Conservation (phyloP, 345 rosid genomes). For the Kandelia obovata region DNA sequence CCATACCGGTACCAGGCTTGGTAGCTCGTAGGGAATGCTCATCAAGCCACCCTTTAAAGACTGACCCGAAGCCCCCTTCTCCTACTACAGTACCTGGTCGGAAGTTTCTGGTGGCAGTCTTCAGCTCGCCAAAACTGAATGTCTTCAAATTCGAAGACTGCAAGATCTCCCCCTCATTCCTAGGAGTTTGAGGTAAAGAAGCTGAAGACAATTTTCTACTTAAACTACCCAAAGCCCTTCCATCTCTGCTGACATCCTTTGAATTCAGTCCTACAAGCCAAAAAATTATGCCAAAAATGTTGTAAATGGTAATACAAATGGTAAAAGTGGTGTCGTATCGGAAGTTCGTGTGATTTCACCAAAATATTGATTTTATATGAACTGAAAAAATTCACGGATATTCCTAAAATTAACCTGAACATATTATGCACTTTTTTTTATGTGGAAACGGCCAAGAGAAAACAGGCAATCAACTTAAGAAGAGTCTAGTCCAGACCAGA, state of each 20-base stretch:
- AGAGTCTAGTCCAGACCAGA: no score
- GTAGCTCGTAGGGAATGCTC: constrained; percentile 17
- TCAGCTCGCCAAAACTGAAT: constrained; percentile 20
- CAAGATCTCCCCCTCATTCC: constrained; percentile 32
- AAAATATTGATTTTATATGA: not conserved
- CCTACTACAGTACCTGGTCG: constrained; percentile 27
- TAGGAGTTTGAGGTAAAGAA: constrained; percentile 23
- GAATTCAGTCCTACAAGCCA: constrained; percentile 55
- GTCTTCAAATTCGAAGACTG: constrained; percentile 22
- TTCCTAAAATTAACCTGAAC: no score
- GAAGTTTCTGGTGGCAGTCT: constrained; percentile 26
- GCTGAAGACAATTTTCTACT: constrained; percentile 19
- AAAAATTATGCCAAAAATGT: not conserved
- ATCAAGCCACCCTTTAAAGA: constrained; percentile 31
- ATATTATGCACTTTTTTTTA: no score
- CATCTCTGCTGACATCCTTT: constrained; percentile 51
- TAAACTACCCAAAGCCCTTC: constrained; percentile 26
- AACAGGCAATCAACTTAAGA: not conserved
- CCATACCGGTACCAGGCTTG: constrained; percentile 22
- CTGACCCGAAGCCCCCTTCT: constrained; percentile 30
- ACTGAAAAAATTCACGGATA: no score
- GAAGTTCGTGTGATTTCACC: no score
- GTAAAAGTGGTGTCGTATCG: no score
- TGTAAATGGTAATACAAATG: no score
- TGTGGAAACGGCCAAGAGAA: not conserved